These are phyloP conservation scores for Colletotrichum sidae DNA, from an alignment of 2,329 filamentous ascomycete genomes.

Conservation along the genomic window DNA sequence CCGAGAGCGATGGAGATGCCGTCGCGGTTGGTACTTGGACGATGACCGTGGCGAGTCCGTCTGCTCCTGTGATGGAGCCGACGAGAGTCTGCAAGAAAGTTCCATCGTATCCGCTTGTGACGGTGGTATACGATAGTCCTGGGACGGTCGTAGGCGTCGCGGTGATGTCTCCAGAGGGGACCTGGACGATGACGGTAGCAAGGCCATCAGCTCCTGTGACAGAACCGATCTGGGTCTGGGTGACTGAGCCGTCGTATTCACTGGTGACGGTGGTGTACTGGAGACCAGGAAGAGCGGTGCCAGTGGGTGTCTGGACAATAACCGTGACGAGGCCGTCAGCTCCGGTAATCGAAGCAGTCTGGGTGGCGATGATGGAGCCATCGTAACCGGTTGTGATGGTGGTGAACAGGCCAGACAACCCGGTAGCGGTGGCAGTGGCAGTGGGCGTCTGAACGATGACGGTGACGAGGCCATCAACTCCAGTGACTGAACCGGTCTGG, in stretches of 20 bases:
- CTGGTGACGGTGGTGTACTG: slow-evolving; percentile 2
- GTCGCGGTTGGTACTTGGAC: slow-evolving; percentile 4
- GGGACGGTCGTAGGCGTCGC: neutral
- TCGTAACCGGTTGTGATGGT: neutral
- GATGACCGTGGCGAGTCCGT: slow-evolving; percentile 26
- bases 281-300: neutral
- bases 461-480: neutral
- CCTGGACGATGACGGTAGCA: slow-evolving; percentile 20
- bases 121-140: slow-evolving; percentile 19
- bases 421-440: too few relatives aligned
- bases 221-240: slow-evolving; percentile 19
- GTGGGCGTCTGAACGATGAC: slow-evolving; percentile 12
- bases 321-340: slow-evolving; percentile 24
- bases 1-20: neutral
- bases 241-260: slow-evolving; percentile 4
- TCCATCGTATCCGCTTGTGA: slow-evolving; percentile 26
- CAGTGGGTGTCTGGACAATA: slow-evolving; percentile 12
- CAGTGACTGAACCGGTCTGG: neutral
- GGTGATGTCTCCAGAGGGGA: slow-evolving; percentile 8
- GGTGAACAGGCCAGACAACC: neutral
- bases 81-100: slow-evolving; percentile 10
- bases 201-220: slow-evolving; percentile 5
- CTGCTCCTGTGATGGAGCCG: slow-evolving; percentile 21
- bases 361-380: slow-evolving; percentile 1
- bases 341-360: slow-evolving; percentile 4